These are phyloP conservation scores for Meripilus lineatus DNA, from an alignment of 1,284 basidiomycete genomes.

Conservation along the genomic window DNA sequence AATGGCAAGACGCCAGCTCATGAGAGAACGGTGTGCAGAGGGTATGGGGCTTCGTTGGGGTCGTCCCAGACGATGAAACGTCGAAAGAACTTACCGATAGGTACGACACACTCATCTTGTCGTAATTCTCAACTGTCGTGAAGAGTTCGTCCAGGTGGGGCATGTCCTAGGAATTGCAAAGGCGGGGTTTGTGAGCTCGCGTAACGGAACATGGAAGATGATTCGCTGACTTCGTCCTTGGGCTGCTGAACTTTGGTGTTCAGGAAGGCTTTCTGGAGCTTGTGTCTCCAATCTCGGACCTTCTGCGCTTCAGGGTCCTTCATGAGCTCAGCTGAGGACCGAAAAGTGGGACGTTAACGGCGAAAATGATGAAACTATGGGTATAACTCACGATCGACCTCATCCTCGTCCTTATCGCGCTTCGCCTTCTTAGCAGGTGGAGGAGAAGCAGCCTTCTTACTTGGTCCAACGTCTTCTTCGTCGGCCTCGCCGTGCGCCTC, in stretches of 20 bases:
- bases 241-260: slow-evolving; percentile 51
- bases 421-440: slow-evolving; percentile 66
- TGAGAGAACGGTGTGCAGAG: neutral
- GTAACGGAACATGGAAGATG: slow-evolving; percentile 9
- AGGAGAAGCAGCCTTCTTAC: slow-evolving; percentile 49
- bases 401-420: slow-evolving; percentile 59
- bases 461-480: slow-evolving; percentile 43
- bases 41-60: neutral
- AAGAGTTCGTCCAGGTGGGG: slow-evolving; percentile 73
- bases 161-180: slow-evolving; percentile 58
- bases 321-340: slow-evolving; percentile 11
- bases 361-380: too few species aligned
- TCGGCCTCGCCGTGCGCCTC: slow-evolving; percentile 46
- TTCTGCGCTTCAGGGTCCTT: slow-evolving; percentile 69
- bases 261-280: slow-evolving; percentile 87
- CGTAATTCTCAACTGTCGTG: slow-evolving; percentile 79
- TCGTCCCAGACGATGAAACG: slow-evolving; percentile 3
- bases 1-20: slow-evolving; percentile 15
- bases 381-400: slow-evolving; percentile 43
- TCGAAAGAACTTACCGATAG: slow-evolving; percentile 53
- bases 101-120: slow-evolving; percentile 81
- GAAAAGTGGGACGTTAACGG: slow-evolving; percentile 3
- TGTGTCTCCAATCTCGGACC: slow-evolving; percentile 87
- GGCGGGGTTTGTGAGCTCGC: slow-evolving; percentile 8
- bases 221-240: slow-evolving; percentile 45